Percentiles rank a stretch among this genome's conserved stretches.
Evolutionary conservation across 371 early-diverging fungal species (phyloP).

Genomic region (Mucor sp.): DNA sequence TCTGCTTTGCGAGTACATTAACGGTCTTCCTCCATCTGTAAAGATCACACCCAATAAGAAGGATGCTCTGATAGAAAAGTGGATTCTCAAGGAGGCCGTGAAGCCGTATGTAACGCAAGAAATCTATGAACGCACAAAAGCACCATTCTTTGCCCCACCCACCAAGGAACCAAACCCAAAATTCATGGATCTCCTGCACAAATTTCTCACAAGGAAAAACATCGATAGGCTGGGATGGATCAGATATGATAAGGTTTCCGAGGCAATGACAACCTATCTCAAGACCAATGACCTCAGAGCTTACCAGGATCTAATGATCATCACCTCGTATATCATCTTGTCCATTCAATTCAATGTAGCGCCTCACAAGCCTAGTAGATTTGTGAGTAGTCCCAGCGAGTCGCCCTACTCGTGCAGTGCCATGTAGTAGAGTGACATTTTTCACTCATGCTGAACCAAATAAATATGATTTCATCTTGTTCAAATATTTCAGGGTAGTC

Average conservation of each 20-base stretch:
- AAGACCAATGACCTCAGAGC: background rate
- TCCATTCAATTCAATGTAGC: slow-evolving; percentile 13
- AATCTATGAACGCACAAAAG: slow-evolving; percentile 21
- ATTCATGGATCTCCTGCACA: background rate
- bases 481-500: background rate
- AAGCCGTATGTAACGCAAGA: slow-evolving; percentile 24
- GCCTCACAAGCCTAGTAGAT: slow-evolving; percentile 12
- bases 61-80: slow-evolving; percentile 14
- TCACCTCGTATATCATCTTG: slow-evolving; percentile 15
- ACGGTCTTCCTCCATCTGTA: slow-evolving; percentile 20
- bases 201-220: slow-evolving; percentile 7
- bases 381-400: background rate
- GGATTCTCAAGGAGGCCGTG: slow-evolving; percentile 23
- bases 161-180: background rate
- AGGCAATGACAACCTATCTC: background rate
- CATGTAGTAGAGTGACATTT: background rate
- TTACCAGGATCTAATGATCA: slow-evolving; percentile 1
- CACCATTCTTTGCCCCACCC: slow-evolving; percentile 18
- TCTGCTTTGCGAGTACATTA: slow-evolving; percentile 18
- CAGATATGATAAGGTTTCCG: background rate
- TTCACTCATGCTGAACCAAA: background rate
- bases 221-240: slow-evolving; percentile 12
- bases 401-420: background rate
- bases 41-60: slow-evolving; percentile 7
- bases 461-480: background rate